Percentiles rank a stretch among this genome's conserved stretches.
Evolutionary conservation across 805 yeast species (phyloP).

Genomic region (Candida mattraensis): DNA sequence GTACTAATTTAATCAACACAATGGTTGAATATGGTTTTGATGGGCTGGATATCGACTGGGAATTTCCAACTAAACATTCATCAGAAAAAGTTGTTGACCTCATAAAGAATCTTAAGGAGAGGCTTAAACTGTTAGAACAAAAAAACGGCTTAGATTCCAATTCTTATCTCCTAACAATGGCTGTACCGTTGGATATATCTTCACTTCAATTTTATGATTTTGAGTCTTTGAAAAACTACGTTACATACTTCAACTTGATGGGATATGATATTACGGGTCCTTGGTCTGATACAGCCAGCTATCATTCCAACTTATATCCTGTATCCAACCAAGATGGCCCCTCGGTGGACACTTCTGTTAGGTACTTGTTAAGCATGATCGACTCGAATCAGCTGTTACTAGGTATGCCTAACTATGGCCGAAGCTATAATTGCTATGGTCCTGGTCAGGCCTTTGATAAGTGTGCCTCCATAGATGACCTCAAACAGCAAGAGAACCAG

Average conservation of each 20-base stretch:
- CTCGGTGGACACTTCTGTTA: conserved; percentile 47
- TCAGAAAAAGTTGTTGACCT: conserved; percentile 45
- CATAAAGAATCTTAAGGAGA: conserved; percentile 39
- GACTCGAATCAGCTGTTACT: conserved; percentile 51
- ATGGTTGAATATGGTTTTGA: conserved; percentile 67
- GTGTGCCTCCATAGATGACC: conserved; percentile 21
- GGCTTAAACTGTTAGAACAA: conserved; percentile 40
- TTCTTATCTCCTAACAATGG: conserved; percentile 58
- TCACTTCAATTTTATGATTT: conserved; percentile 46
- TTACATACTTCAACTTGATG: conserved; percentile 85
- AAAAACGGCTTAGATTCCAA: conserved; percentile 13
- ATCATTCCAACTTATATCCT: conserved; percentile 66
- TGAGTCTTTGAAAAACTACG: conserved; percentile 51
- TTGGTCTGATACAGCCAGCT: conserved; percentile 63
- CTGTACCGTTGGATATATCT: conserved; percentile 68
- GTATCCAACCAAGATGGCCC: conserved; percentile 26
- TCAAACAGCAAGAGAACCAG: conserved; percentile 15
- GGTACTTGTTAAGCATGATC: conserved; percentile 28
- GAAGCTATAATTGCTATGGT: conserved; percentile 26
- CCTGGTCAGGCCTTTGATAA: conserved; percentile 15
- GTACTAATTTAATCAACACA: conserved; percentile 44
- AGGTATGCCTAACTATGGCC: conserved; percentile 90
- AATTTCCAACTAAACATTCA: conserved; percentile 64
- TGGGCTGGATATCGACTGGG: conserved; percentile 96
- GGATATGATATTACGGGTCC: conserved; percentile 84